These are phyloP conservation scores for Vickermania spadyakhi DNA, from an alignment of 208 protist species.

Conservation along the genomic window DNA sequence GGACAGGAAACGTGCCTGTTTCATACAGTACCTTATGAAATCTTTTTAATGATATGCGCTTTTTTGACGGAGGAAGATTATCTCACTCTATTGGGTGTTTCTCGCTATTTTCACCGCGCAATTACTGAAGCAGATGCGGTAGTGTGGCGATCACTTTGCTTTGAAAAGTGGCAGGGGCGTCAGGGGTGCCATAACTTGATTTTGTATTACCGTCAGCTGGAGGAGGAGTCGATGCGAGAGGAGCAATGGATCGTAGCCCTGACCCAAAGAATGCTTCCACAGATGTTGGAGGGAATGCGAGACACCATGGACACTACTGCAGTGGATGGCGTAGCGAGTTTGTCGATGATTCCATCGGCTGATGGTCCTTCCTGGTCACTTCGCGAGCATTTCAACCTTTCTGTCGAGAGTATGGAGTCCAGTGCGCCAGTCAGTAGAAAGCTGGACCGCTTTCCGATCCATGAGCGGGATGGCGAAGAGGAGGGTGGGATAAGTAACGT, in stretches of 20 bases:
- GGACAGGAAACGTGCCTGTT: too few relatives aligned
- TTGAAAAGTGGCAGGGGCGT: conserved; percentile 37
- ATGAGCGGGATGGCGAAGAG: too few relatives aligned
- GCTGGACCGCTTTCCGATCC: neutral
- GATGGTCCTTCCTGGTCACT: too few relatives aligned
- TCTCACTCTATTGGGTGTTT: conserved; percentile 51
- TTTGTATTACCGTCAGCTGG: conserved; percentile 12
- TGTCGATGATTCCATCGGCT: too few relatives aligned
- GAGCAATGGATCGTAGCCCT: conserved; percentile 36
- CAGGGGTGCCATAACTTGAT: conserved; percentile 55
- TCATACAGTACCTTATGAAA: conserved; percentile 26
- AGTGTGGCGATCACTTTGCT: conserved; percentile 52
- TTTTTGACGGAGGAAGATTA: conserved; percentile 46
- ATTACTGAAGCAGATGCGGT: conserved; percentile 42
- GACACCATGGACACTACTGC: conserved; percentile 15
- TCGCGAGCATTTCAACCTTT: too few relatives aligned
- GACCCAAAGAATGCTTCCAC: conserved; percentile 52
- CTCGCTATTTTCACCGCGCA: conserved; percentile 29
- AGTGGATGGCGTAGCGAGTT: too few relatives aligned
- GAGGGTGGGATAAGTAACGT: too few relatives aligned
- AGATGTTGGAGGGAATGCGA: conserved; percentile 6
- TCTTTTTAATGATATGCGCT: conserved; percentile 36
- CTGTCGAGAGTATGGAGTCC: too few relatives aligned
- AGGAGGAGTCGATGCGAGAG: conserved; percentile 15
- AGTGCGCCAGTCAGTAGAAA: too few relatives aligned